Evolutionary conservation across 257 asterid species (phyloP).

Genomic region (Eucommia ulmoides): DNA sequence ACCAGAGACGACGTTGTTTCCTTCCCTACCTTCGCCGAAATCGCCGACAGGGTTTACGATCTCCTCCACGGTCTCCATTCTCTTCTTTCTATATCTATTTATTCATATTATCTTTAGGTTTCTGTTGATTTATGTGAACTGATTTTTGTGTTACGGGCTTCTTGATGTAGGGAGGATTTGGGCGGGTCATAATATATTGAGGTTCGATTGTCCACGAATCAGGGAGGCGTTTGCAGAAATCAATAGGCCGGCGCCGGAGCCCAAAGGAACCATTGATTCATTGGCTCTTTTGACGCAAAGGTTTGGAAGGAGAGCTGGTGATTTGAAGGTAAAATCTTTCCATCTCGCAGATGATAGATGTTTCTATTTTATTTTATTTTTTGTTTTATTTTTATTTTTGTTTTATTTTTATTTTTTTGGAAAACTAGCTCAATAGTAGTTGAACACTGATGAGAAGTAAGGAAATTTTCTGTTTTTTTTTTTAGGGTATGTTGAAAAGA

Average conservation of each 20-base stretch:
- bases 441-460: too few species aligned
- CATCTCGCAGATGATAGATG: too few species aligned
- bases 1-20: constrained; percentile 46
- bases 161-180: constrained; percentile 60
- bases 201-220: constrained; percentile 66
- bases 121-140: too few species aligned
- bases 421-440: too few species aligned
- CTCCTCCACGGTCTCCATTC: constrained; percentile 54
- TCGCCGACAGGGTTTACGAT: constrained; percentile 69
- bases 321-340: constrained; percentile 55
- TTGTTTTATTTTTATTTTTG: too few species aligned
- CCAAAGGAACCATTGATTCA: constrained; percentile 79
- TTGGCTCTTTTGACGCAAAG: constrained; percentile 52
- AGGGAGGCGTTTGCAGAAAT: constrained; percentile 81
- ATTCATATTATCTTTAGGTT: too few species aligned
- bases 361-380: too few species aligned
- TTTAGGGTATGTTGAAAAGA: too few species aligned
- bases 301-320: constrained; percentile 93
- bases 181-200: constrained; percentile 90
- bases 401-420: too few species aligned
- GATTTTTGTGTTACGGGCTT: constrained; percentile 5
- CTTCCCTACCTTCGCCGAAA: constrained; percentile 59
- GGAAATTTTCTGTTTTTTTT: too few species aligned
- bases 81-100: too few species aligned
- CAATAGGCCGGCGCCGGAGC: constrained; percentile 77